Evolutionary conservation across 2,329 filamentous ascomycete species (phyloP).

Genomic region (Aureobasidium sp.): DNA sequence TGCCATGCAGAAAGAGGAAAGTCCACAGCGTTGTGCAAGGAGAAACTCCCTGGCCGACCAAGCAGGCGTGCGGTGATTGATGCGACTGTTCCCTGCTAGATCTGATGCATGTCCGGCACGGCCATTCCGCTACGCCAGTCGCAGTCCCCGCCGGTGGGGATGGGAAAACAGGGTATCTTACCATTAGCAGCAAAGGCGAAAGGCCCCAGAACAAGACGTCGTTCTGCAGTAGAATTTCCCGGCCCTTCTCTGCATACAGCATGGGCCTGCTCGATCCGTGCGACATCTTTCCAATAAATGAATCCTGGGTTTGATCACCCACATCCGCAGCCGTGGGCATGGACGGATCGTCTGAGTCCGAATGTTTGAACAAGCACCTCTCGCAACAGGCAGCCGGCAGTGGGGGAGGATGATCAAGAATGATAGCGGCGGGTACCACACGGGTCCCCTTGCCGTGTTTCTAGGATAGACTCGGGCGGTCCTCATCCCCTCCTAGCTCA

Average conservation of each 20-base stretch:
- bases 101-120: slow-evolving; percentile 11
- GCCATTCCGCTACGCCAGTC: slow-evolving; percentile 8
- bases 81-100: slow-evolving; percentile 6
- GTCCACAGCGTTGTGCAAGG: not conserved
- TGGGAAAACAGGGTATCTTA: not conserved
- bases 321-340: slow-evolving; percentile 3
- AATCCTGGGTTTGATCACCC: not conserved
- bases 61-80: not conserved
- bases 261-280: slow-evolving; percentile 2
- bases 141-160: not conserved
- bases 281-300: not conserved
- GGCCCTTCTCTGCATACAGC: slow-evolving; percentile 5
- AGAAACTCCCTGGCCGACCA: slow-evolving; percentile 1
- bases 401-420: slow-evolving; percentile 8
- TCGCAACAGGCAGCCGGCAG: not conserved
- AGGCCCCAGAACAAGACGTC: not conserved
- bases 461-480: not conserved
- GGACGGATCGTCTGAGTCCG: not conserved
- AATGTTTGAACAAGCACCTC: not conserved
- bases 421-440: not conserved
- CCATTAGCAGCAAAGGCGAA: not conserved
- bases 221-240: slow-evolving; percentile 1
- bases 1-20: slow-evolving; percentile 8
- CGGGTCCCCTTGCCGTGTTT: slow-evolving; percentile 10
- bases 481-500: not conserved